Conservation (phyloP, 2,329 filamentous ascomycete species). For the Alternaria viburni region DNA sequence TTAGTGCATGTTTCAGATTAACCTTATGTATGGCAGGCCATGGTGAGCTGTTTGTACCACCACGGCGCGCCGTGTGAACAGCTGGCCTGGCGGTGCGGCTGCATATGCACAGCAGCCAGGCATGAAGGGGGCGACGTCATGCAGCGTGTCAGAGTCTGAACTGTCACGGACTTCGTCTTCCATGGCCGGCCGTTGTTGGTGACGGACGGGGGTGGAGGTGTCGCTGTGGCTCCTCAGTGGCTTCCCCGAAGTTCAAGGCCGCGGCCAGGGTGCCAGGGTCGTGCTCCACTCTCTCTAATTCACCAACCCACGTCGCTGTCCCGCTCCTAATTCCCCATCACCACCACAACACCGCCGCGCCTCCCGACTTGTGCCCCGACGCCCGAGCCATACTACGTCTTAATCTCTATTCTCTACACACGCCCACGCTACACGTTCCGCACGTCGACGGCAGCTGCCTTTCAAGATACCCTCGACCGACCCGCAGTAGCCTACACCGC, state of each 20-base stretch:
- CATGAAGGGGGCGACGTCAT: conserved; percentile 4
- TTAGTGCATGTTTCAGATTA: conserved; percentile 27
- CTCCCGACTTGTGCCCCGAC: neutral
- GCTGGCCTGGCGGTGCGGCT: conserved; percentile 5
- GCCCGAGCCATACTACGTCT: conserved; percentile 2
- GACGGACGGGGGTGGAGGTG: neutral
- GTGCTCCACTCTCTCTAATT: conserved; percentile 19
- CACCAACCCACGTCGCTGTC: conserved; percentile 16
- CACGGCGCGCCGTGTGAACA: conserved; percentile 8
- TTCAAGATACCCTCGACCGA: conserved; percentile 14
- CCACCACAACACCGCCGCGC: conserved; percentile 2
- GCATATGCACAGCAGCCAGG: conserved; percentile 1
- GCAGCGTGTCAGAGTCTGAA: neutral
- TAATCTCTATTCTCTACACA: conserved; percentile 13
- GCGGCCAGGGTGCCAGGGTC: conserved; percentile 14
- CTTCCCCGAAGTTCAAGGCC: conserved; percentile 11
- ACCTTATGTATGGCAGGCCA: conserved; percentile 14
- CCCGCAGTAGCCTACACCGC: conserved; percentile 15
- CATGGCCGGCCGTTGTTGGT: neutral
- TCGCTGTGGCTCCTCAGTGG: conserved; percentile 13
- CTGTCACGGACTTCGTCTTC: neutral
- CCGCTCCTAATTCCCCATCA: conserved; percentile 16
- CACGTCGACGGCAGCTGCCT: conserved; percentile 25
- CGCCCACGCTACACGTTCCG: neutral
- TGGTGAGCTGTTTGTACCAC: conserved; percentile 16